Evolutionary conservation across 495 filamentous ascomycete species (phyloP), one percentile per base, ranked within the genome.

Genomic region (Friedmanniomyces simplex): DNA sequence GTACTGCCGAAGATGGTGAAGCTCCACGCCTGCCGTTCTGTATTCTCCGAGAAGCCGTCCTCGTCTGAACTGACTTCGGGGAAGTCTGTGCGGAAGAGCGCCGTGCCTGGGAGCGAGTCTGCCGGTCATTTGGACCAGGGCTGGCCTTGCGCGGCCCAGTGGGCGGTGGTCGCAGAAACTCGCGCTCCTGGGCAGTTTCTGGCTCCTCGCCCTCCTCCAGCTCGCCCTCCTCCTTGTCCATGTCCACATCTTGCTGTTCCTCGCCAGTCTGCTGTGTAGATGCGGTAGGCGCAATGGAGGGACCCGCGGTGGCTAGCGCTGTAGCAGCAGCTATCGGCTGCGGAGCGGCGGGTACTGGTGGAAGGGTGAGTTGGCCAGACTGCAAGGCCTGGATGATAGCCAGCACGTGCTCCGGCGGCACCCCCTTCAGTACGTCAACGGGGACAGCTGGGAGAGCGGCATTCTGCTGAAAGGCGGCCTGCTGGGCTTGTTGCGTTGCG

Each of bases 171-270:
- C 54, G 60, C 14, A 62, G 24, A 21, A 58, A 62, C 6, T 57
- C 60, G n/a, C 55, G 56, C 51, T 37, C 37, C 10, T 21, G 16
- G 24, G 5, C 25, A 34, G 14, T 25, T 0, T 51, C 58, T 8
- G 30, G 7, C 18, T 52, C 56, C 50, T 59, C 56, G 18, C 57
- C 61, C 14, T 63, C 61, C n/a, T 63, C 61, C 12, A 63, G 34
- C 48, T 63, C 61, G 26, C 61, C 61, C 5, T 63, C 61, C 26
- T 63, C 61, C 41, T 52, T 63, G 20, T 59, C 58, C 39, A 52
- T 47, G 22, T 54, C 39, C 3, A 60, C 52, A 39, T 41, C 45
- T 24, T 63, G 26, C 18, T 45, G 20, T 11, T 50, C 45, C 4
- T 21, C 16, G 26, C 21, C 14, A 37, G n/a, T n/a, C 4, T 21